Evolutionary conservation across 2,329 filamentous ascomycete genomes (phyloP).

Genomic region (Xylariales sp.): DNA sequence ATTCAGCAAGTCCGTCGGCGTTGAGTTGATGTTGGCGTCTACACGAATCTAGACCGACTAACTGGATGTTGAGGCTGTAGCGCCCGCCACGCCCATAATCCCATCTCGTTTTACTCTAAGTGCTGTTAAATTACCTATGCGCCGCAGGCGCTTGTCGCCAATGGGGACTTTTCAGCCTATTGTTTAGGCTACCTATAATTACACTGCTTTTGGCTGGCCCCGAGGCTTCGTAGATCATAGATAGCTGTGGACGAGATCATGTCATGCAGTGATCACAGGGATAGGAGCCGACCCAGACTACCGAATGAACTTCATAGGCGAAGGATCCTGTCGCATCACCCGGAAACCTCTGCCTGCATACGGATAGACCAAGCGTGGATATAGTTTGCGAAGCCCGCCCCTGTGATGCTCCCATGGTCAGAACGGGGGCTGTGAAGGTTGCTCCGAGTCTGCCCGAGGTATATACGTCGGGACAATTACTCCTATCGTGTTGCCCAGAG

Average conservation of each 20-base stretch:
- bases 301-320: background rate
- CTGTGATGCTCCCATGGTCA: background rate
- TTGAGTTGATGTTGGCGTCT: constrained; percentile 3
- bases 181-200: background rate
- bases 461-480: background rate
- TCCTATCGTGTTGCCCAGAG: too few species aligned
- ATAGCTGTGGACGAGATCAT: background rate
- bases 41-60: background rate
- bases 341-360: background rate
- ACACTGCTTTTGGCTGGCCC: too few species aligned
- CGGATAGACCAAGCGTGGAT: background rate
- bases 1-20: background rate
- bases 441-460: background rate
- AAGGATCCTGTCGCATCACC: background rate
- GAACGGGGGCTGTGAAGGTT: background rate
- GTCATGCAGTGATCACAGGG: background rate
- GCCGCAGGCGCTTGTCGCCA: background rate
- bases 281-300: background rate
- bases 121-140: background rate
- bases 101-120: background rate
- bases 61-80: background rate
- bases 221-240: background rate
- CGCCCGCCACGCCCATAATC: too few species aligned
- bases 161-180: background rate
- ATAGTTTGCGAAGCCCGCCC: background rate